These are phyloP conservation scores for Sphagnum fallax DNA, from an alignment of 228 moss, liverwort and hornwort species.

Conservation along the genomic window DNA sequence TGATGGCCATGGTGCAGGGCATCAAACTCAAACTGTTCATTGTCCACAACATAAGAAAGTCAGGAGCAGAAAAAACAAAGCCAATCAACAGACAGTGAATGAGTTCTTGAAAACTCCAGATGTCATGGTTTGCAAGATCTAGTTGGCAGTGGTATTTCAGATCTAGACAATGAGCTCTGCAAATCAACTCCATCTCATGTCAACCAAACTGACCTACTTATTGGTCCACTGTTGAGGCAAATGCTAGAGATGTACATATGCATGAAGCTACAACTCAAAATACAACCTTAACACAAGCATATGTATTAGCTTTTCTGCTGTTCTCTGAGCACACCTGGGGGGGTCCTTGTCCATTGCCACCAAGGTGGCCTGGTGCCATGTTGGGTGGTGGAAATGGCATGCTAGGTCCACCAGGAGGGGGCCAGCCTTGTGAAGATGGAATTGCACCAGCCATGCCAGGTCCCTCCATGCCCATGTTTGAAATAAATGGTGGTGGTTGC, in stretches of 20 bases:
- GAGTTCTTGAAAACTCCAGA: not conserved
- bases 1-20: slow-evolving; percentile 73
- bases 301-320: too few relatives aligned
- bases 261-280: slow-evolving; percentile 25
- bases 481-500: slow-evolving; percentile 59
- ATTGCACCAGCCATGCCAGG: slow-evolving; percentile 60
- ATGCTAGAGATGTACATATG: slow-evolving; percentile 11
- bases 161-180: too few relatives aligned
- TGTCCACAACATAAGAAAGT: not conserved
- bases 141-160: too few relatives aligned
- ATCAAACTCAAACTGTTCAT: slow-evolving; percentile 82
- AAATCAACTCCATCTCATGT: too few relatives aligned
- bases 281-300: too few relatives aligned
- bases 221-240: too few relatives aligned
- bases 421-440: slow-evolving; percentile 73
- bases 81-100: not conserved
- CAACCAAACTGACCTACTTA: too few relatives aligned
- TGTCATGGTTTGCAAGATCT: too few relatives aligned
- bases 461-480: slow-evolving; percentile 55
- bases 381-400: slow-evolving; percentile 70
- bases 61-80: not conserved
- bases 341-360: slow-evolving; percentile 61
- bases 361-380: slow-evolving; percentile 64
- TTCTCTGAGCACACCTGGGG: too few relatives aligned
- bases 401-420: slow-evolving; percentile 38